These are phyloP conservation scores for Ceriops zippeliana DNA, from an alignment of 345 rosid species.

Conservation along the genomic window DNA sequence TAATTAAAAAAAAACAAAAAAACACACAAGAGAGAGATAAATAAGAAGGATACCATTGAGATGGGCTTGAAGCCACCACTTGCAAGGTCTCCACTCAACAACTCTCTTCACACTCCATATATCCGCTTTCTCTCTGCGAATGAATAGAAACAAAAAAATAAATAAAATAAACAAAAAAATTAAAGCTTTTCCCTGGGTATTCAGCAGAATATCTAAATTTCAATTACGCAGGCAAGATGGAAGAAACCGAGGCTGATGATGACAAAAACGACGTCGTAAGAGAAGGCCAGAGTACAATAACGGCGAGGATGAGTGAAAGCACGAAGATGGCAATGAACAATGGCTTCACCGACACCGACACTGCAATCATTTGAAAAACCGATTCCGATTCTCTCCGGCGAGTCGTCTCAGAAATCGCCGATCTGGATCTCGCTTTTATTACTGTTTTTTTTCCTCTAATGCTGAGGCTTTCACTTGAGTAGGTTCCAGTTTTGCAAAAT, in stretches of 20 bases:
- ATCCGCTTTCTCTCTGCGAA: constrained; percentile 38
- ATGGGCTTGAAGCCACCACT: constrained; percentile 81
- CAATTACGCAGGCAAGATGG: constrained; percentile 29
- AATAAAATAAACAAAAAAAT: background rate
- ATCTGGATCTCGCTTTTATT: too few relatives aligned
- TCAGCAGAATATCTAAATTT: background rate
- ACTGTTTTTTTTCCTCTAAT: too few relatives aligned
- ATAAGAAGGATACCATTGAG: constrained; percentile 40
- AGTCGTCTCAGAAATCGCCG: too few relatives aligned
- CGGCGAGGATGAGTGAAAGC: constrained; percentile 59
- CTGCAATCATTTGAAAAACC: constrained; percentile 38
- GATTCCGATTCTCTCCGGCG: too few relatives aligned
- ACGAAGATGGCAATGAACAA: constrained; percentile 47
- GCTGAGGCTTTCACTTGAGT: too few relatives aligned
- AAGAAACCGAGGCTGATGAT: constrained; percentile 16
- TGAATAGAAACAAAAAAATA: constrained; percentile 4
- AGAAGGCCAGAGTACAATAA: constrained; percentile 49
- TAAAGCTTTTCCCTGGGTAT: background rate
- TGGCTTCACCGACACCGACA: constrained; percentile 60
- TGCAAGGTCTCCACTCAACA: constrained; percentile 91
- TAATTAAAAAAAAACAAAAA: background rate
- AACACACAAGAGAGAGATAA: background rate
- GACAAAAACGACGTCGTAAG: constrained; percentile 25
- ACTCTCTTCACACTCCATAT: constrained; percentile 80
- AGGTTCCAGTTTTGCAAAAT: too few relatives aligned